Conservation (phyloP, 2,329 filamentous ascomycete genomes). For the Xylaria polymorpha region DNA sequence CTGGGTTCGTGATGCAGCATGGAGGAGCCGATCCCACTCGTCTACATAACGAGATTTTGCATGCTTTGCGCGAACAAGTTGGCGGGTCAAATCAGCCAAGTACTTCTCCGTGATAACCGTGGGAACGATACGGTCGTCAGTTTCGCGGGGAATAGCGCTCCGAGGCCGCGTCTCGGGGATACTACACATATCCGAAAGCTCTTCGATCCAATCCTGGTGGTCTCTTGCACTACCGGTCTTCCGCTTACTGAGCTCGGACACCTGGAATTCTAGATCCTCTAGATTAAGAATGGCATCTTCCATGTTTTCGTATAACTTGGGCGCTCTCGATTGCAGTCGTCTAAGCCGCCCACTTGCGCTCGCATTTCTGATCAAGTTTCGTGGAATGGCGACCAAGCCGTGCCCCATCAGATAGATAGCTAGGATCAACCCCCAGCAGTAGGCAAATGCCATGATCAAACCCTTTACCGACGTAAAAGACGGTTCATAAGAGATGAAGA, state of each 20-base stretch:
- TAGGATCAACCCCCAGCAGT: conserved; percentile 90
- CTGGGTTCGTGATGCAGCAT: conserved; percentile 79
- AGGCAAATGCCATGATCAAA: conserved; percentile 91
- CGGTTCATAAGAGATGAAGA: conserved; percentile 82
- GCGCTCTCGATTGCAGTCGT: conserved; percentile 81
- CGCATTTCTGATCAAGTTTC: conserved; percentile 81
- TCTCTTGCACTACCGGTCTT: conserved; percentile 81
- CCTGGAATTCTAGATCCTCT: conserved; percentile 83
- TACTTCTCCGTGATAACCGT: conserved; percentile 93
- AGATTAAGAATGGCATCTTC: conserved; percentile 84
- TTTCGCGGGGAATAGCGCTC: conserved; percentile 54
- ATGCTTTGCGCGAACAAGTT: conserved; percentile 83
- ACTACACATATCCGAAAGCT: conserved; percentile 81
- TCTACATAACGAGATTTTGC: conserved; percentile 83
- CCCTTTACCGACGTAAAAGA: conserved; percentile 80
- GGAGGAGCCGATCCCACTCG: conserved; percentile 85
- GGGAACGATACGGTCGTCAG: conserved; percentile 67
- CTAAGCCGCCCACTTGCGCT: conserved; percentile 79
- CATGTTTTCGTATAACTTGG: conserved; percentile 85
- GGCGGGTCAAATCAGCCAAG: conserved; percentile 87
- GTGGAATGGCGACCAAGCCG: conserved; percentile 89
- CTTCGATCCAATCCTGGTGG: conserved; percentile 95
- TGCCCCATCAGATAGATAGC: conserved; percentile 99
- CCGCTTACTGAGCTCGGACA: conserved; percentile 80
- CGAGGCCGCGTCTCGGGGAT: conserved; percentile 71